Conservation (phyloP, 768 basidiomycete genomes). For the Pisolithus tinctorius region DNA sequence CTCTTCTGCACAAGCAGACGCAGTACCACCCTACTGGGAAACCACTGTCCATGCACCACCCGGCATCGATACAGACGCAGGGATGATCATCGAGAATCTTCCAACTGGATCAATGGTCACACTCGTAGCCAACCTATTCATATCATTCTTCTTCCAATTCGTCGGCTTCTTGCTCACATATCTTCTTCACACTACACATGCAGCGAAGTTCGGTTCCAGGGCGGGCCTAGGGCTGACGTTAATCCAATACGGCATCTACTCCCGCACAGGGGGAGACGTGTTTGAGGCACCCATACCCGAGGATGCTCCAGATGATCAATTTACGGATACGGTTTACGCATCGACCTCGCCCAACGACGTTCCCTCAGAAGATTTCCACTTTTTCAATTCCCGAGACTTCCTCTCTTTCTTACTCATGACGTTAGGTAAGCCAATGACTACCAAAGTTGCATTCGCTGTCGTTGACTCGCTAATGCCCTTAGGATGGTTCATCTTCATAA, state of each 20-base stretch:
- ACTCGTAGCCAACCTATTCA: constrained; percentile 75
- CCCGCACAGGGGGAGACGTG: constrained; percentile 35
- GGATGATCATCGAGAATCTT: constrained; percentile 88
- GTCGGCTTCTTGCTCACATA: constrained; percentile 90
- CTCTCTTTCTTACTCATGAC: constrained; percentile 90
- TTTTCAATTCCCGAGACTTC: constrained; percentile 70
- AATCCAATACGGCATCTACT: constrained; percentile 86
- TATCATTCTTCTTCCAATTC: constrained; percentile 96
- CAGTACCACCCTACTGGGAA: constrained; percentile 95
- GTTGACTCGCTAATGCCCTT: constrained; percentile 1
- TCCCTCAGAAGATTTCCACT: constrained; percentile 6
- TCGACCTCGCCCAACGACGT: constrained; percentile 22
- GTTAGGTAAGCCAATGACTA: constrained; percentile 41
- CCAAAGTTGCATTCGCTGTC: not conserved
- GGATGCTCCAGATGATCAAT: constrained; percentile 10
- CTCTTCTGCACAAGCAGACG: constrained; percentile 78
- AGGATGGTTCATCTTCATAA: constrained; percentile 91
- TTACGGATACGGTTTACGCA: constrained; percentile 15
- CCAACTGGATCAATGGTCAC: constrained; percentile 71
- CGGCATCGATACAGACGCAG: constrained; percentile 39
- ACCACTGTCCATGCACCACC: constrained; percentile 84
- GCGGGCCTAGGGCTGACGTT: constrained; percentile 94
- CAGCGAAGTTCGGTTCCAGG: constrained; percentile 88
- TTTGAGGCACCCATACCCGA: constrained; percentile 17
- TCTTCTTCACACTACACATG: constrained; percentile 86